A percentile compares a stretch with the other conserved stretches of the same genome.
These are phyloP conservation scores for Garcia nutans DNA, from an alignment of 345 rosid species.

Conservation along the genomic window DNA sequence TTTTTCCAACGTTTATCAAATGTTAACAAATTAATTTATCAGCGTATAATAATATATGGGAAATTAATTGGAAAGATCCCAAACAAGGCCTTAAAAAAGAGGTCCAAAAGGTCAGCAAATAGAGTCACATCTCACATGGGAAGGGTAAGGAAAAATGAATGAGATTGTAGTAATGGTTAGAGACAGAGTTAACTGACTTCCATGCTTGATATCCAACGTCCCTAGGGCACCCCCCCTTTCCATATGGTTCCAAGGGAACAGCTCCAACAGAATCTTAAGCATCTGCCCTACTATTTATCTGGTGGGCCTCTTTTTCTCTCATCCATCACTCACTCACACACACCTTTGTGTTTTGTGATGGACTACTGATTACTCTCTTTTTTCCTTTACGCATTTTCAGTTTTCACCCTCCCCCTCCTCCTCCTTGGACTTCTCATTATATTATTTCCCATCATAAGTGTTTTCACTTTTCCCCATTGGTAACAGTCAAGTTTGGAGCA, in stretches of 20 bases:
- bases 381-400: background rate
- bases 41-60: too few species aligned
- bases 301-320: constrained; percentile 30
- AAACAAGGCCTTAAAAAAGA: background rate
- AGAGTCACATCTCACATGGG: constrained; percentile 21
- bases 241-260: constrained; percentile 60
- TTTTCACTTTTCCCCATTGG: too few species aligned
- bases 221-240: background rate
- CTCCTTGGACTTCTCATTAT: too few species aligned
- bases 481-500: too few species aligned
- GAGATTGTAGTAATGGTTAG: constrained; percentile 11
- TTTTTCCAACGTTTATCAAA: too few species aligned
- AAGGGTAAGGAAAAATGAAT: constrained; percentile 1
- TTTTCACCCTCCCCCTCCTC: background rate
- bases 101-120: constrained; percentile 3
- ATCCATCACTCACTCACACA: background rate
- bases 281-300: constrained; percentile 44
- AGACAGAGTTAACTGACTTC: constrained; percentile 39
- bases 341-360: background rate
- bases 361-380: background rate
- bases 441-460: too few species aligned
- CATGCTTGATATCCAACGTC: constrained; percentile 21
- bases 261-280: constrained; percentile 65
- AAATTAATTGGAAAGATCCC: too few species aligned
- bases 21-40: too few species aligned